Evolutionary conservation across 257 asterid species (phyloP).

Genomic region (Nicotiana noctiflora): DNA sequence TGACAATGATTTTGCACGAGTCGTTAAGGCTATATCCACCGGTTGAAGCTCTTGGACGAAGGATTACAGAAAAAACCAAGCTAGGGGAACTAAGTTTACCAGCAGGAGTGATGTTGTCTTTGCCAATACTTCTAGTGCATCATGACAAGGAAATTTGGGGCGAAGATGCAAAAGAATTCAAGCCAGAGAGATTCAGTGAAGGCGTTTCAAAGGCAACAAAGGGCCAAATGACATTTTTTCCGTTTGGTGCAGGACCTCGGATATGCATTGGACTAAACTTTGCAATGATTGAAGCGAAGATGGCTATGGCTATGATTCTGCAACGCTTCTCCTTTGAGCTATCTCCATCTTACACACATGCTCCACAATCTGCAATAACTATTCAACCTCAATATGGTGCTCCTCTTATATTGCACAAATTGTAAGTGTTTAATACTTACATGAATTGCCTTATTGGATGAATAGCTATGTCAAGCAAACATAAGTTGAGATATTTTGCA

Average conservation of each 20-base stretch:
- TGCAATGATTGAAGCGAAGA: conserved; percentile 14
- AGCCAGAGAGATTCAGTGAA: conserved; percentile 16
- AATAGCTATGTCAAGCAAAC: background rate
- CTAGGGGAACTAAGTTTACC: conserved; percentile 10
- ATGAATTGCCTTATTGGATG: background rate
- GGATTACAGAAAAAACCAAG: background rate
- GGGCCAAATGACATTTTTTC: conserved; percentile 8
- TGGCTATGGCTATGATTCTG: conserved; percentile 12
- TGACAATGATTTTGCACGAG: conserved; percentile 23
- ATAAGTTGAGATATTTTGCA: background rate
- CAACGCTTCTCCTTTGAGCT: conserved; percentile 15
- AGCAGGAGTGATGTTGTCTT: background rate
- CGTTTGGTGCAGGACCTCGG: conserved; percentile 18
- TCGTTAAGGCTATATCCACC: conserved; percentile 22
- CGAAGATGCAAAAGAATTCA: conserved; percentile 15
- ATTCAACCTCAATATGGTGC: conserved; percentile 16
- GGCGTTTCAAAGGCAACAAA: conserved; percentile 7
- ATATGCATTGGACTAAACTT: conserved; percentile 12
- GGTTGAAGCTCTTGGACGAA: background rate
- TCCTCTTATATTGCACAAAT: conserved; percentile 3
- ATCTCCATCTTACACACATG: conserved; percentile 16
- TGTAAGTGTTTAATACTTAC: background rate
- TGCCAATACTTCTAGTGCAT: conserved; percentile 10
- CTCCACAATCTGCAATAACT: background rate
- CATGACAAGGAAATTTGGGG: conserved; percentile 18